phyloP scores from a whole-genome alignment of 2,329 filamentous ascomycete species.

The Microcyclospora tardicrescens region DNA sequence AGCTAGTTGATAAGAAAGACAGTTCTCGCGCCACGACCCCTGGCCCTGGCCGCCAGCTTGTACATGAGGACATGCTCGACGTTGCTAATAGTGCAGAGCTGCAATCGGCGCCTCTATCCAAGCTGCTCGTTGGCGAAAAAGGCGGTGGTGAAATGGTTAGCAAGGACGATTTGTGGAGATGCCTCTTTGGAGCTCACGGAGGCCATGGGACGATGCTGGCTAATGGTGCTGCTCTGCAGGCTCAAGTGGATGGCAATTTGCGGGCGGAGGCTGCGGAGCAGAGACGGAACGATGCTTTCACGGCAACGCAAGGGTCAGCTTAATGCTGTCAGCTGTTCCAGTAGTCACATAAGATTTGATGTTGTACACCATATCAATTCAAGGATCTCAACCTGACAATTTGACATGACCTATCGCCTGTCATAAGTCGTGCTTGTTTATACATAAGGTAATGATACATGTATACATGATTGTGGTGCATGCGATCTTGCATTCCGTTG shows the following conservation, averaged over 20 bases:
- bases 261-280: conserved; percentile 42
- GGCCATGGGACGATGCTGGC: conserved; percentile 16
- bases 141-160: conserved; percentile 68
- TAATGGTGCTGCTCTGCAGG: conserved; percentile 4
- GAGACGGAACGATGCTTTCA: background rate
- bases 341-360: too few relatives aligned
- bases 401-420: too few relatives aligned
- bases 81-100: conserved; percentile 75
- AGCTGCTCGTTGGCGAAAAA: conserved; percentile 56
- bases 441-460: too few relatives aligned
- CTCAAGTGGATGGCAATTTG: conserved; percentile 37
- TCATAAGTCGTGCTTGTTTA: too few relatives aligned
- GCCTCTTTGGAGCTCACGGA: conserved; percentile 54
- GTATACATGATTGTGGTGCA: too few relatives aligned
- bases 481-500: too few relatives aligned
- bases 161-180: conserved; percentile 73
- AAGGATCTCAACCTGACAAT: too few relatives aligned
- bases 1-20: conserved; percentile 13
- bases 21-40: conserved; percentile 20
- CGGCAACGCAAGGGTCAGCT: too few relatives aligned
- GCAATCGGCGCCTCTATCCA: conserved; percentile 56
- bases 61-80: conserved; percentile 51
- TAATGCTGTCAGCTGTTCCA: too few relatives aligned
- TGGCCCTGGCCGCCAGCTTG: conserved; percentile 26
- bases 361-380: too few relatives aligned